Base-by-base conservation (phyloP, 1,284 basidiomycete species). In the Phylloporus sp. region DNA sequence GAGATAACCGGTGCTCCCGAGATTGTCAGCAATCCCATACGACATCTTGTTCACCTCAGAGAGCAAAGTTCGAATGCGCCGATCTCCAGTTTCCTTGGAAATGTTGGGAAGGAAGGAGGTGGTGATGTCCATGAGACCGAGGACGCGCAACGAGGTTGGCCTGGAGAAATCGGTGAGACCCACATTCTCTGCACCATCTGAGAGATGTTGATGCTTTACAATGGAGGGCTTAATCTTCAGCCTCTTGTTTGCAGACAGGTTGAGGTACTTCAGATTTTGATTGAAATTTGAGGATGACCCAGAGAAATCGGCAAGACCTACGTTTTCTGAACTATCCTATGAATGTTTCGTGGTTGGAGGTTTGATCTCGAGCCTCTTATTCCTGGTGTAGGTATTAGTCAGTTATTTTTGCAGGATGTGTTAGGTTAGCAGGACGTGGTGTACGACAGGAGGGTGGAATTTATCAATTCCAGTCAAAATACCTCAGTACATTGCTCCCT, bases 391-490 rank as follows among this genome's bases (percentile, higher is more conserved):
- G 40, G 39, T 57, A 59, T 62, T 61, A 63, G 63, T 58, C 29
- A 29, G 42, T 39, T 29, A 29, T 52, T 66, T 15, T 29, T 8
- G n/a, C n/a, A n/a, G n/a, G n/a, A n/a, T n/a, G n/a, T n/a, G n/a
- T n/a, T n/a, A n/a, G n/a, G n/a, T n/a, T n/a, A n/a, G 42, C 31
- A 64, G 63, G 29, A 26, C 11, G 37, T 39, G 2, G 39, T 7
- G 40, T 2, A 39, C 8, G 39, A n/a, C n/a, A 39, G 18, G 31
- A 13, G 1, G 63, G 49, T n/a, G n/a, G n/a, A n/a, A 79, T 84
- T 60, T 68, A 96, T 98, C 98, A 99, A 77, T 99, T 99, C 97
- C 97, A 99, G 79, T 99, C 98, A 78, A 97, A 99, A 80, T 99
- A 99, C 84, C 95, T 96, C 78, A 99, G 84, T 58, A 90, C 79